These are phyloP conservation scores for Epichloe typhina DNA, from an alignment of 2,329 filamentous ascomycete genomes.

Conservation along the genomic window DNA sequence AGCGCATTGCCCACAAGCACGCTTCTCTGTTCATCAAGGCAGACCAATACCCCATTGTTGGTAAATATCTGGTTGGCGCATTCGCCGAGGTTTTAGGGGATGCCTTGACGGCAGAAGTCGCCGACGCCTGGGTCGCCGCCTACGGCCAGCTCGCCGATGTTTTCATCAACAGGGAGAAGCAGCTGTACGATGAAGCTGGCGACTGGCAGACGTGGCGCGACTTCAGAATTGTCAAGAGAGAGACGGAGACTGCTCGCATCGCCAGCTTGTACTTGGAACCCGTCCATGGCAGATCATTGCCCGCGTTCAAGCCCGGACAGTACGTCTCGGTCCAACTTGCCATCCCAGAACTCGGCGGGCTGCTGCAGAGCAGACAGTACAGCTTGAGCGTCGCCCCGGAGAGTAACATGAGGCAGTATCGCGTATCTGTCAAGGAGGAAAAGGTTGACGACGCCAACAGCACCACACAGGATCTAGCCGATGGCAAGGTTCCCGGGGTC, in stretches of 20 bases:
- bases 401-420: slow-evolving; percentile 44
- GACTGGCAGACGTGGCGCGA: slow-evolving; percentile 35
- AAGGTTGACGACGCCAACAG: slow-evolving; percentile 12
- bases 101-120: slow-evolving; percentile 51
- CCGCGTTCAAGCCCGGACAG: slow-evolving; percentile 54
- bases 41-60: slow-evolving; percentile 59
- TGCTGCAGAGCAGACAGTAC: slow-evolving; percentile 62
- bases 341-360: slow-evolving; percentile 44
- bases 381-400: slow-evolving; percentile 49
- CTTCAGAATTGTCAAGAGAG: slow-evolving; percentile 46
- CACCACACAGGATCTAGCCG: slow-evolving; percentile 18
- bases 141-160: slow-evolving; percentile 59
- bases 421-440: slow-evolving; percentile 63
- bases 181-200: slow-evolving; percentile 41
- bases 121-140: slow-evolving; percentile 58
- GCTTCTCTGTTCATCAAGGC: slow-evolving; percentile 55
- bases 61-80: slow-evolving; percentile 51
- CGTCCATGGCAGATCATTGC: slow-evolving; percentile 39
- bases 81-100: slow-evolving; percentile 55
- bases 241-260: slow-evolving; percentile 45
- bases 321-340: slow-evolving; percentile 55
- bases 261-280: slow-evolving; percentile 60
- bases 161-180: slow-evolving; percentile 51
- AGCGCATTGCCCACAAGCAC: slow-evolving; percentile 67
- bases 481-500: slow-evolving; percentile 28